These are phyloP conservation scores for Monosporascus sp. DNA, from an alignment of 2,329 filamentous ascomycete species.

Conservation along the genomic window DNA sequence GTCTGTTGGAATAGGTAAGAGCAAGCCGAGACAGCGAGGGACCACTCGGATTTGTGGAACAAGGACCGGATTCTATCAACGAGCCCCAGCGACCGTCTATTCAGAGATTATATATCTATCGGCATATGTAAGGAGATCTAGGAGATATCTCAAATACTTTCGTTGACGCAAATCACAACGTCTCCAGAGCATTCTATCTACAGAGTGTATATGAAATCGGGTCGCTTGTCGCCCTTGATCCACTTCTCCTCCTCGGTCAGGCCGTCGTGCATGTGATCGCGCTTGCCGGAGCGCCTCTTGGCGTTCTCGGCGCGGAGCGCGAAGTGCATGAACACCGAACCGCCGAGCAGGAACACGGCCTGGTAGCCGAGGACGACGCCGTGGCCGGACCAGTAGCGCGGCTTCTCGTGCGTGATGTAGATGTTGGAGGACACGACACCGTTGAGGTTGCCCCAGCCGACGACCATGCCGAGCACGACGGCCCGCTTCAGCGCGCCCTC, in stretches of 20 bases:
- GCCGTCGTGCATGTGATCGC: constrained; percentile 3
- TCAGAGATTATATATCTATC: no score
- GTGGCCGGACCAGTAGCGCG: constrained; percentile 45
- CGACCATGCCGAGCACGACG: constrained; percentile 46
- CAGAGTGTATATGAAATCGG: constrained; percentile 6
- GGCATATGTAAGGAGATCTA: no score
- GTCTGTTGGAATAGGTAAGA: no score
- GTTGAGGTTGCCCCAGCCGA: constrained; percentile 43
- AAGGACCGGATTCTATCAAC: no score
- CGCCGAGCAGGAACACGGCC: constrained; percentile 4
- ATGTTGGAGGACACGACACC: constrained; percentile 48
- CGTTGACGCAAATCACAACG: no score
- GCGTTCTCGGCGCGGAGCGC: constrained; percentile 3
- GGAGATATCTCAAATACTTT: no score
- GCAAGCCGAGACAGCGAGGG: no score
- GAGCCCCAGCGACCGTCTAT: no score
- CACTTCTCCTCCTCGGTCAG: constrained; percentile 4
- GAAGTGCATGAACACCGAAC: constrained; percentile 5
- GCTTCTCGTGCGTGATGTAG: constrained; percentile 41
- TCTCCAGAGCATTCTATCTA: not conserved
- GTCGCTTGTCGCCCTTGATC: constrained; percentile 5
- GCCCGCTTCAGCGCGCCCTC: constrained; percentile 53
- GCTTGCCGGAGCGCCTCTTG: not conserved
- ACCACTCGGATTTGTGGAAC: no score
- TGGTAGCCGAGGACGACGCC: constrained; percentile 35